Conservation (phyloP, 2,329 filamentous ascomycete genomes). For the Knoxdaviesia proteae region DNA sequence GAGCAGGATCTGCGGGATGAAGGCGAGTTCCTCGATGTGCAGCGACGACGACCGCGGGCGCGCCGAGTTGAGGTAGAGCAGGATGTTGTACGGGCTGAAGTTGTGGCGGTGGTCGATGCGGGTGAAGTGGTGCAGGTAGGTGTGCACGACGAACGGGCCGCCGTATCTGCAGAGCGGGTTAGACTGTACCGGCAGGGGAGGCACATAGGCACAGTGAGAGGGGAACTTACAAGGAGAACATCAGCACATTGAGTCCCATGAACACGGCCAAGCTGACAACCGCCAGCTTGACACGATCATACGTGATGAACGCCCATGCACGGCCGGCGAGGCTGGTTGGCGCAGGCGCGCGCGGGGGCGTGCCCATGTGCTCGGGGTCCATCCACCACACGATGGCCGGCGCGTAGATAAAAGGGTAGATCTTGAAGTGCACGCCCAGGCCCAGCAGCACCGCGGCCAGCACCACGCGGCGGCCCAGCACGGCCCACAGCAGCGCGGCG, state of each 20-base stretch:
- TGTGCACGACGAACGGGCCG: slow-evolving; percentile 64
- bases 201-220: background rate
- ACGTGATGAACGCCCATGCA: slow-evolving; percentile 23
- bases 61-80: slow-evolving; percentile 72
- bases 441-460: slow-evolving; percentile 62
- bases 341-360: background rate
- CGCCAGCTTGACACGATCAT: slow-evolving; percentile 34
- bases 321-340: slow-evolving; percentile 7
- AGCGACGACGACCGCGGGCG: slow-evolving; percentile 19
- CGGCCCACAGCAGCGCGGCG: slow-evolving; percentile 65
- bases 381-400: slow-evolving; percentile 65
- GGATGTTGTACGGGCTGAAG: slow-evolving; percentile 87
- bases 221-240: slow-evolving; percentile 49
- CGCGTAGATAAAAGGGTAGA: slow-evolving; percentile 94
- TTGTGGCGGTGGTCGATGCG: slow-evolving; percentile 95
- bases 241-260: slow-evolving; percentile 47
- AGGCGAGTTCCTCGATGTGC: slow-evolving; percentile 59
- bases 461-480: slow-evolving; percentile 36
- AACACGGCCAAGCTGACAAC: slow-evolving; percentile 54
- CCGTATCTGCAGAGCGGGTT: slow-evolving; percentile 34
- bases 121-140: slow-evolving; percentile 79
- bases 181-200: slow-evolving; percentile 1
- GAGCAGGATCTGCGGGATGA: slow-evolving; percentile 69
- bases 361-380: slow-evolving; percentile 28
- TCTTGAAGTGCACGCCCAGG: slow-evolving; percentile 86